Evolutionary conservation across 768 basidiomycete genomes (phyloP).

Genomic region (Naganishia kalamii): DNA sequence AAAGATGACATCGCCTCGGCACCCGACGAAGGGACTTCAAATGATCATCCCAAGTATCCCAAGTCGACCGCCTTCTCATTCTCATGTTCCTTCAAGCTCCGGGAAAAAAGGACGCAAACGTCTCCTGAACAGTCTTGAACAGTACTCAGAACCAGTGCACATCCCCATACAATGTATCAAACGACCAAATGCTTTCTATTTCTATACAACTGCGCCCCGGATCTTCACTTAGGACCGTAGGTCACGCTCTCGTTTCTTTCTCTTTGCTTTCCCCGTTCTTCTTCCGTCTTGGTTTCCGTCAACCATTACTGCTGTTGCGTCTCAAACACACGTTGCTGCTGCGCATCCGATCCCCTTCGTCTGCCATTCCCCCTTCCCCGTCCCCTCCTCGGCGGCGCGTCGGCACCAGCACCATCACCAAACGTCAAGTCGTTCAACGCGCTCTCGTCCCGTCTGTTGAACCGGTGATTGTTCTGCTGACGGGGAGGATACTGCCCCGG

Average conservation of each 20-base stretch:
- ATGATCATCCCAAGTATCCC: too few relatives aligned
- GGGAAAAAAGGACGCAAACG: too few relatives aligned
- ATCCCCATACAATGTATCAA: too few relatives aligned
- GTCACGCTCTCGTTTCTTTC: background rate
- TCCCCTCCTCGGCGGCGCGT: background rate
- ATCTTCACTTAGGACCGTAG: background rate
- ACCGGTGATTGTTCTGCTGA: background rate
- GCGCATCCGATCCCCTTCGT: background rate
- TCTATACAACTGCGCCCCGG: background rate
- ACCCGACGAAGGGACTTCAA: too few relatives aligned
- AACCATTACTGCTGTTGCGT: background rate
- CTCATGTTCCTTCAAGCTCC: too few relatives aligned
- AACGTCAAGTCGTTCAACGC: constrained; percentile 5
- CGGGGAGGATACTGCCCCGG: too few relatives aligned
- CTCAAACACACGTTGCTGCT: background rate
- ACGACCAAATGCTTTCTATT: background rate
- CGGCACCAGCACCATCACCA: background rate
- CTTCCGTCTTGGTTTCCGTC: background rate
- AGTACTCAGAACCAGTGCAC: too few relatives aligned
- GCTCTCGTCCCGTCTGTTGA: background rate
- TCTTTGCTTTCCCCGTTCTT: background rate
- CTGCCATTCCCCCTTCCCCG: background rate
- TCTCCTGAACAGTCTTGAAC: too few relatives aligned
- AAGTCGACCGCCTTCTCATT: too few relatives aligned
- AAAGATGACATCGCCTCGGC: too few relatives aligned